These are phyloP conservation scores for Populus hybrid DNA, from an alignment of 441 rosid species.

Conservation along the genomic window DNA sequence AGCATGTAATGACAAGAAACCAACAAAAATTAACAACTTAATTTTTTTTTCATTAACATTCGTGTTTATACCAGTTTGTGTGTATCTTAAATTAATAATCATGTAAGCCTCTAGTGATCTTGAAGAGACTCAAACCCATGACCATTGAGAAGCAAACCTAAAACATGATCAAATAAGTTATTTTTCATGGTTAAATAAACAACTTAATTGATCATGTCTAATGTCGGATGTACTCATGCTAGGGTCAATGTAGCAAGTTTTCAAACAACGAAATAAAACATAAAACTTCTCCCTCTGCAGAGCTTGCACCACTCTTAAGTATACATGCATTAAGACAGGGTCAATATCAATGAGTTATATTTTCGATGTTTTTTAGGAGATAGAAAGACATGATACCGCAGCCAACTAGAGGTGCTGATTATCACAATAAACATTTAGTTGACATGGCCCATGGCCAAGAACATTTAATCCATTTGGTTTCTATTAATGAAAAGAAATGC, in stretches of 20 bases:
- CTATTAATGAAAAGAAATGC: no score
- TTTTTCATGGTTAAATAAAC: no score
- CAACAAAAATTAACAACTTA: not conserved
- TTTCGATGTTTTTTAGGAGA: not conserved
- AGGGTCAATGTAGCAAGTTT: slow-evolving; percentile 21
- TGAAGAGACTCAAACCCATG: no score
- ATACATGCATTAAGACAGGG: not conserved
- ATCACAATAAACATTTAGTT: not conserved
- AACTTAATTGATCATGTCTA: no score
- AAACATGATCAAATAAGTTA: fast-evolving
- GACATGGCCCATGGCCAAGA: not conserved
- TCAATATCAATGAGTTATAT: slow-evolving; percentile 18
- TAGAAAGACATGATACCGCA: not conserved
- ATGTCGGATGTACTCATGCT: slow-evolving; percentile 17
- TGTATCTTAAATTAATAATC: no score
- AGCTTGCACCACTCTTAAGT: not conserved
- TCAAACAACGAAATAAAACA: slow-evolving; percentile 16
- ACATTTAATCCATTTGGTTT: no score
- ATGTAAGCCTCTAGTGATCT: no score
- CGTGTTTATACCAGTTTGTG: no score
- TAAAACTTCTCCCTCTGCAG: not conserved
- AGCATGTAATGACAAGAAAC: not conserved
- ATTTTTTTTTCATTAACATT: not conserved
- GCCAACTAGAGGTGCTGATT: not conserved
- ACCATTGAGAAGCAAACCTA: no score